phyloP scores from a whole-genome alignment of 345 rosid genomes.

The Melastoma malabathricum region DNA sequence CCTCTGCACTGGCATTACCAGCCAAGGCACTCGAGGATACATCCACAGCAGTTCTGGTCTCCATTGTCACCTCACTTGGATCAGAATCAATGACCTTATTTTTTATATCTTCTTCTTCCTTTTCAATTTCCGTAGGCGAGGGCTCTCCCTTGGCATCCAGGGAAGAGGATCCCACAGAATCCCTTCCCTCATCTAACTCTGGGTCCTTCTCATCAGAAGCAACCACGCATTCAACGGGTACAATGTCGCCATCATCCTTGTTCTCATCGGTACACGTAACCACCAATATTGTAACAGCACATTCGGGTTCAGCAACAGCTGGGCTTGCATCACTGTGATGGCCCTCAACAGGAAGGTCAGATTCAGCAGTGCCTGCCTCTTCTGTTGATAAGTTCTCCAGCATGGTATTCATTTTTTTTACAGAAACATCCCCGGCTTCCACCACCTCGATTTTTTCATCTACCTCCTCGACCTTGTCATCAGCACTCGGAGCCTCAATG shows the following conservation, averaged over 20 bases:
- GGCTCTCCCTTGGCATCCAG: constrained; percentile 2
- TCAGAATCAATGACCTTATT: constrained; percentile 6
- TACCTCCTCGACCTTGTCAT: neutral
- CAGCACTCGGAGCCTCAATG: neutral
- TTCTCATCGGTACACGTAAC: too few species aligned
- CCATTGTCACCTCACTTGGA: constrained; percentile 6
- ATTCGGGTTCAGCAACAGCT: too few species aligned
- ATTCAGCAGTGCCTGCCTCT: constrained; percentile 5
- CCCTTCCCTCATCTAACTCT: constrained; percentile 5
- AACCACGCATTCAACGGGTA: constrained; percentile 4
- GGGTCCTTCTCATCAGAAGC: constrained; percentile 7
- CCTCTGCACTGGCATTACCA: constrained; percentile 6
- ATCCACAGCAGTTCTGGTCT: constrained; percentile 9
- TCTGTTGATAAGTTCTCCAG: constrained; percentile 3
- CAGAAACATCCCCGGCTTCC: constrained; percentile 4
- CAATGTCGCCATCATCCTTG: too few species aligned
- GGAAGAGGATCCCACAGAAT: constrained; percentile 5
- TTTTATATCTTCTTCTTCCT: constrained; percentile 1
- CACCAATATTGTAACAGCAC: too few species aligned
- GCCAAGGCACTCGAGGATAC: constrained; percentile 7
- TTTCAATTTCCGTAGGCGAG: constrained; percentile 8
- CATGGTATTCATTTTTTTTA: constrained; percentile 5
- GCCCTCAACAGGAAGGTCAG: too few species aligned
- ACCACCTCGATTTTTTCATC: constrained; percentile 11
- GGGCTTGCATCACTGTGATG: too few species aligned